Percentiles rank a stretch among this genome's conserved stretches.
These are phyloP conservation scores for Cystobasidiaceae sp. DNA, from an alignment of 1,284 basidiomycete genomes.

Conservation along the genomic window DNA sequence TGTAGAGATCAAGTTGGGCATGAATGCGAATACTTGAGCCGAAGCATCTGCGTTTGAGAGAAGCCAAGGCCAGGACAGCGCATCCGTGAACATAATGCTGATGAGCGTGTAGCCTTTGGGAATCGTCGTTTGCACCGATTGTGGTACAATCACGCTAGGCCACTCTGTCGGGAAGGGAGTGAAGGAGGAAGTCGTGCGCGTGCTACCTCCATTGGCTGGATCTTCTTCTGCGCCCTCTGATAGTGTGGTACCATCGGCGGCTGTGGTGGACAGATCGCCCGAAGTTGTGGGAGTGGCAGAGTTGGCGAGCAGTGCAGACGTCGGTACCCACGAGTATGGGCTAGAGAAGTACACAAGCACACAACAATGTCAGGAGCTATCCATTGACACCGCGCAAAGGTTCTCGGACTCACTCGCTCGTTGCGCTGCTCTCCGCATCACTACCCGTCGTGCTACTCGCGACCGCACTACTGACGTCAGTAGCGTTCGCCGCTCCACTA, in stretches of 20 bases:
- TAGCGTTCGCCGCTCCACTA: no score
- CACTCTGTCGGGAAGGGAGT: conserved; percentile 28
- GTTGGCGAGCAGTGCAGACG: conserved; percentile 18
- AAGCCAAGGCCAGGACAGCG: conserved; percentile 26
- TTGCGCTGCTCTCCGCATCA: no score
- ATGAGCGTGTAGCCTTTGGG: conserved; percentile 29
- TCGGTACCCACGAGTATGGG: conserved; percentile 24
- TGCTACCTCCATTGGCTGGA: not conserved
- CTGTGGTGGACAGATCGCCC: not conserved
- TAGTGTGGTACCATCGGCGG: not conserved
- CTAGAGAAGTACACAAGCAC: not conserved
- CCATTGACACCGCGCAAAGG: not conserved
- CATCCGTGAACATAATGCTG: conserved; percentile 24
- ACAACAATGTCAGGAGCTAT: not conserved
- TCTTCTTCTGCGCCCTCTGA: not conserved
- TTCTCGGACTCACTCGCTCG: conserved; percentile 6
- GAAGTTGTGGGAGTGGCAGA: not conserved
- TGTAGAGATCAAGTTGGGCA: conserved; percentile 24
- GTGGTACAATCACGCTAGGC: conserved; percentile 30
- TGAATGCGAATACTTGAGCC: conserved; percentile 31
- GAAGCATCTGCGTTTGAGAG: conserved; percentile 23
- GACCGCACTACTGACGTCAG: not conserved
- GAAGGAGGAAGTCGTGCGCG: conserved; percentile 4
- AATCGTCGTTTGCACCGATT: no score
- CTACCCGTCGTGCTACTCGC: not conserved